phyloP scores from a whole-genome alignment of 2,329 filamentous ascomycete species.

The Bimuria novae-zelandiae region DNA sequence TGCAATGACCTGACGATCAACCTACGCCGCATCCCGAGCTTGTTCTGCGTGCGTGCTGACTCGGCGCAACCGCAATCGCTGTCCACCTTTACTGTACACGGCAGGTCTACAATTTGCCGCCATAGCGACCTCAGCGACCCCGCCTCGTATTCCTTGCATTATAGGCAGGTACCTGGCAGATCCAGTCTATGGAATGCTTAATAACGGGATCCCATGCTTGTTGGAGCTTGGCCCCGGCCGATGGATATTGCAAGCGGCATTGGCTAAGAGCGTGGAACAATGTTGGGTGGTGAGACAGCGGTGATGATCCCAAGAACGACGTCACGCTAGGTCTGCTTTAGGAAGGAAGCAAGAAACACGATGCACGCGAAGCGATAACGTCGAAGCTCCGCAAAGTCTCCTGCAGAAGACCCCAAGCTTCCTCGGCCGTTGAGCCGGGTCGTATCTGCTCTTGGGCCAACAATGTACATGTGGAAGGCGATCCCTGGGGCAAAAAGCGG shows the following conservation, averaged over 20 bases:
- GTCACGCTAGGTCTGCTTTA: neutral
- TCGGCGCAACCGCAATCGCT: constrained; percentile 1
- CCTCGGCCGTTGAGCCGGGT: neutral
- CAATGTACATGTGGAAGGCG: neutral
- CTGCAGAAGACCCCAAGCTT: neutral
- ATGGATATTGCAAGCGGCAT: constrained; percentile 7
- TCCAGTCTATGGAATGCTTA: constrained; percentile 16
- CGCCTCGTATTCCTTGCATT: constrained; percentile 10
- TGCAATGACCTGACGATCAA: constrained; percentile 2
- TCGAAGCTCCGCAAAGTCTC: constrained; percentile 1
- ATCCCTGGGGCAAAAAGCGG: too few relatives aligned
- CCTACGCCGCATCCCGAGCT: too few relatives aligned
- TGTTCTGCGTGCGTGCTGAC: neutral
- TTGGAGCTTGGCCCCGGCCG: constrained; percentile 3
- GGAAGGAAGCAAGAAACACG: neutral
- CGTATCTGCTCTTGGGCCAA: neutral
- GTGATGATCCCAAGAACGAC: neutral
- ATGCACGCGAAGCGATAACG: constrained; percentile 1
- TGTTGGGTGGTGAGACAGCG: neutral
- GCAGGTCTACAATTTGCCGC: constrained; percentile 15
- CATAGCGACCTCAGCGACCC: neutral
- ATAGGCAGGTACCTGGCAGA: constrained; percentile 18
- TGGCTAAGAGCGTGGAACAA: neutral
- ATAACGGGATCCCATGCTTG: neutral
- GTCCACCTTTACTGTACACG: constrained; percentile 6